phyloP scores from a whole-genome alignment of 2,329 filamentous ascomycete genomes.

The Botrytis galanthina region DNA sequence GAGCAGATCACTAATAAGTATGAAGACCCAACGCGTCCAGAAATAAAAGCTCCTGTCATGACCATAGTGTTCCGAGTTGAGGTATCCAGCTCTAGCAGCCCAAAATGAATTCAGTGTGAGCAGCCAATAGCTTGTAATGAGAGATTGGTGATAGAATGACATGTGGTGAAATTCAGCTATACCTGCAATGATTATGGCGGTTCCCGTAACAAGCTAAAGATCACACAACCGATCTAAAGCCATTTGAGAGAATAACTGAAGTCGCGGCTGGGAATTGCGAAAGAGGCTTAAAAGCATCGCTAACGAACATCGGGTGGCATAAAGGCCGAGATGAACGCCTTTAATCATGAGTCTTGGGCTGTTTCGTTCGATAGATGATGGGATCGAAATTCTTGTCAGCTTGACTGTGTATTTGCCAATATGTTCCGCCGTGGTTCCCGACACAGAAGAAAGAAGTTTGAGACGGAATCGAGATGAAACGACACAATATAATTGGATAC shows the following conservation, averaged over 20 bases:
- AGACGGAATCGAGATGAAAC: conserved; percentile 8
- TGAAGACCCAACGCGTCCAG: conserved; percentile 16
- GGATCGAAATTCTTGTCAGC: not conserved
- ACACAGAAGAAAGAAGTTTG: not conserved
- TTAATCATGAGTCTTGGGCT: not conserved
- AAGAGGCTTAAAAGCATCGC: conserved; percentile 16
- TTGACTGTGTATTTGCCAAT: conserved; percentile 12
- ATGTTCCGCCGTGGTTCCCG: conserved; percentile 11
- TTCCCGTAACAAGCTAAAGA: conserved; percentile 24
- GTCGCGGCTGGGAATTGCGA: not conserved
- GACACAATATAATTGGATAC: conserved; percentile 21
- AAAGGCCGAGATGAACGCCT: not conserved
- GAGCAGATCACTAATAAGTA: conserved; percentile 17
- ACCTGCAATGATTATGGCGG: conserved; percentile 23
- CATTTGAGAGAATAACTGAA: conserved; percentile 15
- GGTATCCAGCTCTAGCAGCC: conserved; percentile 19
- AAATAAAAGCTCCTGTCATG: conserved; percentile 19
- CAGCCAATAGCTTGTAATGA: conserved; percentile 23
- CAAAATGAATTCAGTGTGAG: conserved; percentile 26
- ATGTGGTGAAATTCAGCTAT: conserved; percentile 18
- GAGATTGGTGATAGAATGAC: conserved; percentile 25
- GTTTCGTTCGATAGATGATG: not conserved
- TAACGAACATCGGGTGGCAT: not conserved
- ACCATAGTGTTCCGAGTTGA: conserved; percentile 15
- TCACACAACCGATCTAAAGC: conserved; percentile 23